These are phyloP conservation scores for Prunus padus DNA, from an alignment of 306 rosid genomes.

Conservation along the genomic window DNA sequence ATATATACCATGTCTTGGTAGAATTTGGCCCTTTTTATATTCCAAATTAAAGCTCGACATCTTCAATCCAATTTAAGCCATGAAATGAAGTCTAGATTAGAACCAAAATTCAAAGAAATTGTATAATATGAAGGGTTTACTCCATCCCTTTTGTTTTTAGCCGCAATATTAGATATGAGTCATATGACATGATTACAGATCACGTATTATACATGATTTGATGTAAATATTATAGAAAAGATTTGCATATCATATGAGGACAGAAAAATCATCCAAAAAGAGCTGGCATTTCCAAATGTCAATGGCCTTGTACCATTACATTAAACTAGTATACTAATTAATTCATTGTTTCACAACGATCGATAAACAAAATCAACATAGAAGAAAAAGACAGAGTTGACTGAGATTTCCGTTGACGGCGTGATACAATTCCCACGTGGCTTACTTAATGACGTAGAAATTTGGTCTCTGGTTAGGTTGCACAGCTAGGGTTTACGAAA, in stretches of 20 bases:
- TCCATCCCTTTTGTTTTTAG: background rate
- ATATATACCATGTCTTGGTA: too few relatives aligned
- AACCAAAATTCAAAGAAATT: too few relatives aligned
- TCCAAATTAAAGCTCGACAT: too few relatives aligned
- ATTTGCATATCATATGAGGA: background rate
- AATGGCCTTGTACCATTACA: background rate
- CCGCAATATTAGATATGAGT: background rate
- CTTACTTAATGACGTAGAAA: conserved; percentile 50
- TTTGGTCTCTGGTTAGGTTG: conserved; percentile 53
- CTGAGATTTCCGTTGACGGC: conserved; percentile 63
- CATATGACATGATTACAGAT: background rate
- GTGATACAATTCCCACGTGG: conserved; percentile 71
- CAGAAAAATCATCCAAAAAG: background rate
- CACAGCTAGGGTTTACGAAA: conserved; percentile 49
- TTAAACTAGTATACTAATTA: conserved; percentile 12
- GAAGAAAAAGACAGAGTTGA: conserved; percentile 60
- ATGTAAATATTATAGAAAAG: background rate
- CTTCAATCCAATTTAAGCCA: too few relatives aligned
- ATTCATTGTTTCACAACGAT: conserved; percentile 23
- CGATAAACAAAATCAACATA: conserved; percentile 32
- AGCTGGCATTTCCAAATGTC: conserved; percentile 20
- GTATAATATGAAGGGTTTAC: too few relatives aligned
- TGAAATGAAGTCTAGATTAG: too few relatives aligned
- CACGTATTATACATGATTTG: too few relatives aligned
- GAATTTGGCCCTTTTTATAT: too few relatives aligned